These are phyloP conservation scores for Jaapia argillacea DNA, from an alignment of 768 basidiomycete species.

Conservation along the genomic window DNA sequence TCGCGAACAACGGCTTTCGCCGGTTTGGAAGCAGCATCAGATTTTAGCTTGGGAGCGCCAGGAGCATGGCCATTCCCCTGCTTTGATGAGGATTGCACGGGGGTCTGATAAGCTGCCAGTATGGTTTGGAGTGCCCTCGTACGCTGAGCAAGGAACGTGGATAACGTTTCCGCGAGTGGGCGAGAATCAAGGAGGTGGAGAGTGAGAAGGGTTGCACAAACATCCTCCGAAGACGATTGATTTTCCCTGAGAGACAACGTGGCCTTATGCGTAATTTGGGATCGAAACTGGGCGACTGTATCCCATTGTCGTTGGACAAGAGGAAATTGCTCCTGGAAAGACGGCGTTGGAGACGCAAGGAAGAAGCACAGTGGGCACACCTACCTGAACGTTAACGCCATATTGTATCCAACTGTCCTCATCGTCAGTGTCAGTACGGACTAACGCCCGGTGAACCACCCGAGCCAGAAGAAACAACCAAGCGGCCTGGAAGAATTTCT, in stretches of 20 bases:
- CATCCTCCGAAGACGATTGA: constrained; percentile 25
- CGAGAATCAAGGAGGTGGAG: constrained; percentile 86
- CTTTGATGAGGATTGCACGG: constrained; percentile 8
- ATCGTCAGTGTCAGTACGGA: constrained; percentile 53
- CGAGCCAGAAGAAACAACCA: constrained; percentile 83
- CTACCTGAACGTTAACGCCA: constrained; percentile 54
- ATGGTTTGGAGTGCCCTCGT: constrained; percentile 42
- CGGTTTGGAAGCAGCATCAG: constrained; percentile 8
- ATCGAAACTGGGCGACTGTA: constrained; percentile 72
- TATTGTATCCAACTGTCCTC: constrained; percentile 48
- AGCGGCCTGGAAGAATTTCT: constrained; percentile 72
- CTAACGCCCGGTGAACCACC: constrained; percentile 71
- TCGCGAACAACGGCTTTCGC: constrained; percentile 32
- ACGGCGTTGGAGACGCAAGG: constrained; percentile 1
- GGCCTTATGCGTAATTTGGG: constrained; percentile 85
- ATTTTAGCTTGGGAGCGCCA: constrained; percentile 9
- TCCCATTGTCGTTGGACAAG: constrained; percentile 93
- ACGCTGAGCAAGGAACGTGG: constrained; percentile 63
- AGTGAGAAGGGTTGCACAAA: constrained; percentile 70
- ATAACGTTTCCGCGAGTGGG: constrained; percentile 64
- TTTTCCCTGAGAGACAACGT: constrained; percentile 66
- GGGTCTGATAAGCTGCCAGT: constrained; percentile 16
- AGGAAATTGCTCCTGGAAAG: constrained; percentile 68
- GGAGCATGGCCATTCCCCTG: constrained; percentile 25
- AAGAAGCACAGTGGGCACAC: neutral